phyloP scores from a whole-genome alignment of 495 filamentous ascomycete species.

The Penicillium waksmanii region DNA sequence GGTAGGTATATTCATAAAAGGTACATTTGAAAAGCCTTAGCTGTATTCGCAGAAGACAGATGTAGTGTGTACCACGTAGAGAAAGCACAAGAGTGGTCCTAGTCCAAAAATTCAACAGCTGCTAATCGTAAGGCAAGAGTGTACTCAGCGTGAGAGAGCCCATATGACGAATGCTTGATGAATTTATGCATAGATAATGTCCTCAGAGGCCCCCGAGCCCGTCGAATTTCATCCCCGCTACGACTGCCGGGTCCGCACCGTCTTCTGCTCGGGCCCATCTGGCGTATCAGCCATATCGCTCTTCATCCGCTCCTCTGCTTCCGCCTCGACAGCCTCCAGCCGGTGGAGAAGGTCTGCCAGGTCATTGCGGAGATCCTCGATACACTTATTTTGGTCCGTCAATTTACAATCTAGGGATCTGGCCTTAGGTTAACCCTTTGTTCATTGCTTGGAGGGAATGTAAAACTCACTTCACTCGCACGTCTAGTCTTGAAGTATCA shows the following conservation, averaged over 20 bases:
- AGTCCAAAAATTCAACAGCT: too few relatives aligned
- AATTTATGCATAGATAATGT: background rate
- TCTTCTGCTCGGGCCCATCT: background rate
- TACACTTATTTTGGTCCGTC: background rate
- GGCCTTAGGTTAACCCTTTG: background rate
- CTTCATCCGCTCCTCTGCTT: background rate
- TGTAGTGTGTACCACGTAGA: too few relatives aligned
- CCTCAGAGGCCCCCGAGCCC: background rate
- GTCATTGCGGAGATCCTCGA: background rate
- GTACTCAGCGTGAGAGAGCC: too few relatives aligned
- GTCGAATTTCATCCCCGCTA: background rate
- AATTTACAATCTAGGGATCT: background rate
- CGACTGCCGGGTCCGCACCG: background rate
- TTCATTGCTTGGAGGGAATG: background rate
- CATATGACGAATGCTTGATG: too few relatives aligned
- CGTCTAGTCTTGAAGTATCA: background rate
- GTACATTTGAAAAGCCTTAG: too few relatives aligned
- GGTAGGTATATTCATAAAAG: too few relatives aligned
- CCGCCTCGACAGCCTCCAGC: background rate
- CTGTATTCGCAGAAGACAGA: too few relatives aligned
- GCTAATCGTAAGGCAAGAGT: too few relatives aligned
- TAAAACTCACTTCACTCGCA: background rate
- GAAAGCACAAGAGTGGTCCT: too few relatives aligned
- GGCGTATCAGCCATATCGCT: background rate
- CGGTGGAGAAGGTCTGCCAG: background rate